Conservation (phyloP, 2,329 filamentous ascomycete genomes). For the Myriosclerotinia curreyana region DNA sequence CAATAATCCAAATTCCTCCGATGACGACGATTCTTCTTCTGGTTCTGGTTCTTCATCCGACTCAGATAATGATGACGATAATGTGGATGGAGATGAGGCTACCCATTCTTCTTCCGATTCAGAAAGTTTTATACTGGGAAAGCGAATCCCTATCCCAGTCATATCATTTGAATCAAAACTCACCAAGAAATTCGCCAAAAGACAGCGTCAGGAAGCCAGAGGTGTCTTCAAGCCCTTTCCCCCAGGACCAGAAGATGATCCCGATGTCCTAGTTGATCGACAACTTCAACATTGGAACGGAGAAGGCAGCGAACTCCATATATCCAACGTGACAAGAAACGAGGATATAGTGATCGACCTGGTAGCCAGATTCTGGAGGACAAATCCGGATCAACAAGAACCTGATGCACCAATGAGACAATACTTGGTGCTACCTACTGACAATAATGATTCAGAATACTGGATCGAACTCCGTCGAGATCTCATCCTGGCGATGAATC, state of each 20-base stretch:
- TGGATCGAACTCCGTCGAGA: background rate
- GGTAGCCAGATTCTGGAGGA: background rate
- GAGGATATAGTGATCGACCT: fast-evolving
- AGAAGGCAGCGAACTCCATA: background rate
- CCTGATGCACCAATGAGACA: background rate
- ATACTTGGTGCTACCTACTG: background rate
- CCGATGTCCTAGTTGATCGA: background rate
- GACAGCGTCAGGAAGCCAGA: too few species aligned
- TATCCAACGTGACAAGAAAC: background rate
- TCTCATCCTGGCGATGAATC: background rate
- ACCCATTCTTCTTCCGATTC: too few species aligned
- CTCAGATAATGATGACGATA: too few species aligned
- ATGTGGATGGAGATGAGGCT: too few species aligned
- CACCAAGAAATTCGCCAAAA: background rate
- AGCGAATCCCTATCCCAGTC: background rate
- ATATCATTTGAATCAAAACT: background rate
- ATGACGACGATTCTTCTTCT: too few species aligned
- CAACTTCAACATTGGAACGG: background rate
- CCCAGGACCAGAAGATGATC: background rate
- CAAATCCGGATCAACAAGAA: background rate
- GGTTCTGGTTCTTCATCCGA: too few species aligned
- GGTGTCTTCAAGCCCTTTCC: background rate
- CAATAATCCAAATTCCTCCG: too few species aligned
- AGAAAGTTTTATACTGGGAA: too few species aligned
- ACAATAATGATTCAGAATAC: too few species aligned